Conservation (phyloP, 148 eudicot species). For the Spergularia bocconei region DNA sequence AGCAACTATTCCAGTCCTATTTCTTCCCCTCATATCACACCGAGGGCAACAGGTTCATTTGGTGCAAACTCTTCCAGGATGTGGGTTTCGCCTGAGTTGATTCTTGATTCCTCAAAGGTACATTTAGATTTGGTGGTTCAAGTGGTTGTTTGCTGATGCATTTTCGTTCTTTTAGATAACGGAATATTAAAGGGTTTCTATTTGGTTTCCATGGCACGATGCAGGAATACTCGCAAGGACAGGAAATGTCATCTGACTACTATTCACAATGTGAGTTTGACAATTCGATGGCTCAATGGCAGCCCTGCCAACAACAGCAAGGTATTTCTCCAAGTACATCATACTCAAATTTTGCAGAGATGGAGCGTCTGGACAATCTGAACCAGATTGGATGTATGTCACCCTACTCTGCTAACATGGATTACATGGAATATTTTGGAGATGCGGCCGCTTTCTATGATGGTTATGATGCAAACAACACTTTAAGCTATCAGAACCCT, state of each 20-base stretch:
- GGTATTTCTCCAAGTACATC: slow-evolving; percentile 65
- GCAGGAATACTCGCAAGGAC: slow-evolving; percentile 58
- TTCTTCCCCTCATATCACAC: slow-evolving; percentile 51
- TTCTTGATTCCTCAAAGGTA: slow-evolving; percentile 85
- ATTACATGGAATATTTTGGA: slow-evolving; percentile 47
- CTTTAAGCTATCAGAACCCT: slow-evolving; percentile 37
- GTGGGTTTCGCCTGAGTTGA: slow-evolving; percentile 63
- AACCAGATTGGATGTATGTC: slow-evolving; percentile 48
- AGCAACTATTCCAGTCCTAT: slow-evolving; percentile 59
- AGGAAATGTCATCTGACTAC: slow-evolving; percentile 31
- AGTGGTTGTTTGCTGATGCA: not conserved
- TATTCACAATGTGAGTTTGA: slow-evolving; percentile 39
- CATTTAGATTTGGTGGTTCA: not conserved
- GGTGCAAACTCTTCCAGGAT: slow-evolving; percentile 38
- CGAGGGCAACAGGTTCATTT: slow-evolving; percentile 36
- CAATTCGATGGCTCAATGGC: slow-evolving; percentile 42
- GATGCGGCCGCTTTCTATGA: slow-evolving; percentile 41
- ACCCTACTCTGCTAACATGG: slow-evolving; percentile 38
- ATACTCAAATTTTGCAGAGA: slow-evolving; percentile 65
- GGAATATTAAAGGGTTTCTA: not conserved
- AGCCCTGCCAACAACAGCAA: slow-evolving; percentile 40
- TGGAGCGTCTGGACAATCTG: slow-evolving; percentile 49
- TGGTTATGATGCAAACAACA: slow-evolving; percentile 40
- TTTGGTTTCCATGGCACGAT: slow-evolving; percentile 21
- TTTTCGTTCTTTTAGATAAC: not conserved